A percentile compares a stretch with the other conserved stretches of the same genome.
Evolutionary conservation across 768 basidiomycete genomes (phyloP).

Genomic region (Steccherinum ochraceum): DNA sequence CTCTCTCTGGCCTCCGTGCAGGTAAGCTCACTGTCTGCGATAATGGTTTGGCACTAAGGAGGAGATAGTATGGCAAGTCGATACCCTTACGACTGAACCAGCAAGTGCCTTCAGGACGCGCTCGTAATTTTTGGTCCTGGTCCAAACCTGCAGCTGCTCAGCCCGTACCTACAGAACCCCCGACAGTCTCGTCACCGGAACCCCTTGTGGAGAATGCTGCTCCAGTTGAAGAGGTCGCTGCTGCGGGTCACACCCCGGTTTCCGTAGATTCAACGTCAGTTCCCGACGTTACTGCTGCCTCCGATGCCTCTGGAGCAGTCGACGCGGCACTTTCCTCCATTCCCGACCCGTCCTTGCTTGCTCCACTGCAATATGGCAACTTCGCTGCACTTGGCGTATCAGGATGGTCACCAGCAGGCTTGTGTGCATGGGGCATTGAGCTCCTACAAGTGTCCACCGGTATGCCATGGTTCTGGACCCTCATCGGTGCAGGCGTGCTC

Average conservation of each 20-base stretch:
- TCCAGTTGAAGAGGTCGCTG: neutral
- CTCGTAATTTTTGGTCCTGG: constrained; percentile 16
- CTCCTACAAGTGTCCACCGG: constrained; percentile 61
- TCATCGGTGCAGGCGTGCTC: constrained; percentile 55
- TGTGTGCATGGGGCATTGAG: constrained; percentile 60
- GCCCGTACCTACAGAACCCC: constrained; percentile 1
- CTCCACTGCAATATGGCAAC: constrained; percentile 65
- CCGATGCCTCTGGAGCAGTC: neutral
- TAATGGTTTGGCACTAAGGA: neutral
- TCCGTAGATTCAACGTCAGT: constrained; percentile 7
- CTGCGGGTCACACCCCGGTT: constrained; percentile 9
- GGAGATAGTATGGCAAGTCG: constrained; percentile 3
- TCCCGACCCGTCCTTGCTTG: constrained; percentile 7
- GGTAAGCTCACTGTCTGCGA: neutral
- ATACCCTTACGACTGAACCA: neutral
- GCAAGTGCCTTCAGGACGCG: constrained; percentile 1
- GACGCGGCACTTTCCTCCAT: constrained; percentile 8
- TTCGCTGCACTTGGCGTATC: constrained; percentile 61
- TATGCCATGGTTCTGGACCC: constrained; percentile 82
- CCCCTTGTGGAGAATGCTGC: constrained; percentile 10
- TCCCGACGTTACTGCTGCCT: constrained; percentile 4
- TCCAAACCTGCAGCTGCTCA: constrained; percentile 10
- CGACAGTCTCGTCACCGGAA: constrained; percentile 1
- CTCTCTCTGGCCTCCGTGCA: neutral
- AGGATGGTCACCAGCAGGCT: constrained; percentile 58